phyloP scores from a whole-genome alignment of 1,284 basidiomycete species.

The Takashimella tepidaria region DNA sequence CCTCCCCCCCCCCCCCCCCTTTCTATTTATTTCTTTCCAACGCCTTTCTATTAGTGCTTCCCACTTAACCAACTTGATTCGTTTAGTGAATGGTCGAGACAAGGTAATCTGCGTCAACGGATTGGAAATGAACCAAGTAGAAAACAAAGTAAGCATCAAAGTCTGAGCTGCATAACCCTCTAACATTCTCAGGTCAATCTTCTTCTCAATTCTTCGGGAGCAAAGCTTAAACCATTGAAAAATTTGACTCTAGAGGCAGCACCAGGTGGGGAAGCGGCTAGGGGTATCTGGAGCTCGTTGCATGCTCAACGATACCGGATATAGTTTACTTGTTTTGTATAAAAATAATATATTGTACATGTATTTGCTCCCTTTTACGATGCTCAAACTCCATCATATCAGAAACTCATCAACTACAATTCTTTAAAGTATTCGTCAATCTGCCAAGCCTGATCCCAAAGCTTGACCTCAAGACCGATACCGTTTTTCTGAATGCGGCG shows the following conservation, averaged over 20 bases:
- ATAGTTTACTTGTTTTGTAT: slow-evolving; percentile 11
- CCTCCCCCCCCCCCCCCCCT: background rate
- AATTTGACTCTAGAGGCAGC: slow-evolving; percentile 44
- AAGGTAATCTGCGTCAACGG: slow-evolving; percentile 51
- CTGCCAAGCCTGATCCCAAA: slow-evolving; percentile 92
- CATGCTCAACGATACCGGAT: slow-evolving; percentile 45
- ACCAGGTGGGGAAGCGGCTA: slow-evolving; percentile 40
- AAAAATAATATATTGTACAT: background rate
- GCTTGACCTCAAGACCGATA: slow-evolving; percentile 64
- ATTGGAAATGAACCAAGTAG: slow-evolving; percentile 43
- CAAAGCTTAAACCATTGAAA: slow-evolving; percentile 45
- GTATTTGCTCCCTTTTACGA: background rate
- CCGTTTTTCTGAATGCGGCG: slow-evolving; percentile 68
- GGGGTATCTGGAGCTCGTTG: slow-evolving; percentile 45
- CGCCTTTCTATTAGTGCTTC: too few relatives aligned
- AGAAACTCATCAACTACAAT: background rate
- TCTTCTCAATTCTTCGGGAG: slow-evolving; percentile 44
- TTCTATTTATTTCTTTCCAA: background rate
- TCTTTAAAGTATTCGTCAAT: slow-evolving; percentile 62
- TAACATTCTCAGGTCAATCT: slow-evolving; percentile 39
- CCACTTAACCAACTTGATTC: too few relatives aligned
- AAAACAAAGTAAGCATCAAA: slow-evolving; percentile 46
- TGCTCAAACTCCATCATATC: too few relatives aligned
- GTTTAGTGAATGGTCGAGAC: slow-evolving; percentile 50
- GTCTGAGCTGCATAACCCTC: too few relatives aligned